Conservation (phyloP, 768 basidiomycete genomes). For the Boletus vinaceobasis region DNA sequence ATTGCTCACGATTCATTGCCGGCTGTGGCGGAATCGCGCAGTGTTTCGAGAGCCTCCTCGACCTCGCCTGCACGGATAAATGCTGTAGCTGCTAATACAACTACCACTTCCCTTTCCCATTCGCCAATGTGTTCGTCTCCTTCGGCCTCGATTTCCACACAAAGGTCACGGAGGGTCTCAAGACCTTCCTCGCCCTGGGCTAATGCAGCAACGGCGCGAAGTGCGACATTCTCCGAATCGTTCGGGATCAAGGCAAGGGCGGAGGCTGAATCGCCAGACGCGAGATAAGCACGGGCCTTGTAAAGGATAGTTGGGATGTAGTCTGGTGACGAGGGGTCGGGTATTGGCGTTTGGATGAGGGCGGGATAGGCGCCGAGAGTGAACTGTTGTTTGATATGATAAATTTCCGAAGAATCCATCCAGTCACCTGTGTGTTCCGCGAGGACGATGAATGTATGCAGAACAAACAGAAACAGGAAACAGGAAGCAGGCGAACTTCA, state of each 20-base stretch:
- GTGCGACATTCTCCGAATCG: slow-evolving; percentile 58
- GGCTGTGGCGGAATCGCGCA: slow-evolving; percentile 65
- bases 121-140: slow-evolving; percentile 60
- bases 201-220: slow-evolving; percentile 70
- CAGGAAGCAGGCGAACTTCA: no score
- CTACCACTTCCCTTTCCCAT: slow-evolving; percentile 68
- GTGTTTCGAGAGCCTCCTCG: slow-evolving; percentile 89
- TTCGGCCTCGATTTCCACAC: slow-evolving; percentile 82
- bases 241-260: slow-evolving; percentile 56
- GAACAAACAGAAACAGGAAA: no score
- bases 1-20: slow-evolving; percentile 81
- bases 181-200: slow-evolving; percentile 63
- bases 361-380: slow-evolving; percentile 70
- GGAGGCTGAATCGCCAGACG: slow-evolving; percentile 55
- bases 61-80: slow-evolving; percentile 81
- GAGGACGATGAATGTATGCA: not conserved
- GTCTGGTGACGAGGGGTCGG: slow-evolving; percentile 60
- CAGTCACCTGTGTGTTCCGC: no score
- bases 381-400: slow-evolving; percentile 74
- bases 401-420: slow-evolving; percentile 59
- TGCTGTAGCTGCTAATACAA: slow-evolving; percentile 81
- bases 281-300: slow-evolving; percentile 75
- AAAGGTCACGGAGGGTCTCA: slow-evolving; percentile 81
- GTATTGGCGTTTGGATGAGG: slow-evolving; percentile 52
- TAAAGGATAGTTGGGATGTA: slow-evolving; percentile 67